Percentiles rank a stretch among this genome's conserved stretches.
These are phyloP conservation scores for Epichloe baconii DNA, from an alignment of 2,329 filamentous ascomycete genomes.

Conservation along the genomic window DNA sequence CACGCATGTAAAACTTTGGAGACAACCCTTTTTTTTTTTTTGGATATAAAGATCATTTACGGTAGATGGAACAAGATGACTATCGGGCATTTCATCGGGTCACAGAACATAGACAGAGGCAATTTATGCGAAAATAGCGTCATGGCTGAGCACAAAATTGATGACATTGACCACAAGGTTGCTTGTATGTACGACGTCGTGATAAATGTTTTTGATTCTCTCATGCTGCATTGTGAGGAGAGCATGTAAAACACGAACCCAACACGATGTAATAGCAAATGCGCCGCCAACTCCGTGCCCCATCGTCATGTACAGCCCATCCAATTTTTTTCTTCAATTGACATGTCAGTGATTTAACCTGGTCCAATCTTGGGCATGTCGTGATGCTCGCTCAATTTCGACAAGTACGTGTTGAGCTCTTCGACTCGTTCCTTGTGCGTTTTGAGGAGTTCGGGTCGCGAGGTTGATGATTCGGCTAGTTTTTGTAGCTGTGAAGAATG, in stretches of 20 bases:
- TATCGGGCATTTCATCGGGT: background rate
- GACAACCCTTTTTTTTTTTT: background rate
- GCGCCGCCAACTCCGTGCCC: background rate
- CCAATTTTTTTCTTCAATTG: background rate
- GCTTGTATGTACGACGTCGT: no score
- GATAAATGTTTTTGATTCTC: no score
- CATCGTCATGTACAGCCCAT: background rate
- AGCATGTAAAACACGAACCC: background rate
- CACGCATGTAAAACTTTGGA: background rate
- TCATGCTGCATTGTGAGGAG: no score
- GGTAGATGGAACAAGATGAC: background rate
- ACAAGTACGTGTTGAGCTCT: slow-evolving; percentile 87
- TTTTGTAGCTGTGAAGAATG: slow-evolving; percentile 55
- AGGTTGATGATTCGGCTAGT: slow-evolving; percentile 47
- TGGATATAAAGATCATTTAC: background rate
- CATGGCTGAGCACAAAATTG: background rate
- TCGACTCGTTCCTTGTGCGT: slow-evolving; percentile 96
- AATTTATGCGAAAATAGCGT: background rate
- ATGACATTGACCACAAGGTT: background rate
- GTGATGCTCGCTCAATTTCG: slow-evolving; percentile 87
- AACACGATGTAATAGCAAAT: background rate
- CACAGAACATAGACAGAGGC: background rate
- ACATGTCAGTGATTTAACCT: slow-evolving; percentile 26
- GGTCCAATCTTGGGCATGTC: slow-evolving; percentile 72
- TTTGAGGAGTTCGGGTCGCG: slow-evolving; percentile 68